Conservation (phyloP, 495 filamentous ascomycete genomes). For the Neohortaea acidophila region DNA sequence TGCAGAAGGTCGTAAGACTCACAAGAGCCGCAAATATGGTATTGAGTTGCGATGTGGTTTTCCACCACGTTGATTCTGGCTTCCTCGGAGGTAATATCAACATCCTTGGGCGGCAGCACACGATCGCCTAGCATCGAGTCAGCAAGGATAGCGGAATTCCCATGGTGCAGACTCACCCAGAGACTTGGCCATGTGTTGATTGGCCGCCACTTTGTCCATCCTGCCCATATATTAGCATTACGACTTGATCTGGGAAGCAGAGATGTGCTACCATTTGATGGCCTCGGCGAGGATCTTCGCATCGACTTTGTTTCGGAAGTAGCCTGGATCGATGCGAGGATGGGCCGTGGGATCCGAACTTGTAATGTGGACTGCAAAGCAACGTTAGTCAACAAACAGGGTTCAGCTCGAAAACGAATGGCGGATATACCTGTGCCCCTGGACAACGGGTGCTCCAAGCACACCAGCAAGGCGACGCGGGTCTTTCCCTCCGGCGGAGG, state of each 20-base stretch:
- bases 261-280: constrained; percentile 18
- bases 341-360: constrained; percentile 13
- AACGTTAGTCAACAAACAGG: too few species aligned
- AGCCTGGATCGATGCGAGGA: constrained; percentile 18
- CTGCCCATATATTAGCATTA: too few species aligned
- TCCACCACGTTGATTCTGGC: constrained; percentile 16
- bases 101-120: constrained; percentile 9
- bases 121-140: constrained; percentile 17
- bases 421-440: too few species aligned
- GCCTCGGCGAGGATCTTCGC: constrained; percentile 17
- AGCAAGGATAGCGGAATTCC: too few species aligned
- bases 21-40: constrained; percentile 23
- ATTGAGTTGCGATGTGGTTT: constrained; percentile 17
- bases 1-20: too few species aligned
- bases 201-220: constrained; percentile 18
- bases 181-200: constrained; percentile 17
- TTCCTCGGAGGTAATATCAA: constrained; percentile 17
- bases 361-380: constrained; percentile 20
- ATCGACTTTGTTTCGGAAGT: constrained; percentile 17
- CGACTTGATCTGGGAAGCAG: too few species aligned
- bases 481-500: constrained; percentile 17
- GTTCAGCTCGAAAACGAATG: too few species aligned
- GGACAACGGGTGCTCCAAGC: constrained; percentile 20
- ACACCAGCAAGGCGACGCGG: constrained; percentile 16
- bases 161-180: too few species aligned